Base-by-base conservation (phyloP, 192 early-diverging fungal genomes). In the Obelidium mucronatum region DNA sequence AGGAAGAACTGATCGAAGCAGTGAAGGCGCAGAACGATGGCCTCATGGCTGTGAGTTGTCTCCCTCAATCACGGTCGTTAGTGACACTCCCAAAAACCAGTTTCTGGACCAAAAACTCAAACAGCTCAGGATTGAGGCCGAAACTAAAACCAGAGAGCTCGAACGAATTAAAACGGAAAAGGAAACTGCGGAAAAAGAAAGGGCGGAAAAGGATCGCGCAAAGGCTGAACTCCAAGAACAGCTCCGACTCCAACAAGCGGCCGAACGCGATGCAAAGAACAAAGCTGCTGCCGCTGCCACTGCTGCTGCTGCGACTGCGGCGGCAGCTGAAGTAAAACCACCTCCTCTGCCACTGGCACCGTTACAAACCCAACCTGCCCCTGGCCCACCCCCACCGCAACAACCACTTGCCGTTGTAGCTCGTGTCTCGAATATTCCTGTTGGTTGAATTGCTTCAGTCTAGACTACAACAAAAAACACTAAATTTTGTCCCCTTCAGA, bases 181-280 rank as follows among this genome's bases (percentile, higher is more conserved):
- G 73, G 60, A 64, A 34, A 48, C 62, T 33, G 58, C 42, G 19
- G 60, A 28, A 30, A 70, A 72, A 70, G 35, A 40, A 35, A 55
- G n/a, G 53, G 39, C 40, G 61, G 54, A 17, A 73, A 70, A 67
- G 51, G 51, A 68, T 8, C 51, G 31, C 13, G 13, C 8, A 60
- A 13, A 60, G 24, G 13, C 8, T 8, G 26, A 60, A 13, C n/a
- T n/a, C n/a, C n/a, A n/a, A n/a, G n/a, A 2, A 53, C 19, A 2
- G 52, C 59, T 28, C 24, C n/a, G 30, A 31, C 24, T 26, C 15
- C 19, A 61, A 39, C 31, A 77, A 68, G 77, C 60, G 17, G 74
- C 73, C 30, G 64, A 44, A 36, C 28, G 54, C 31, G 51, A 51
- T 28, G 74, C 39, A 5, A 48, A 6, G 8, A 19, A 67, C 30